Conservation (phyloP, 177 flowering plant genomes). For the Telopea speciosissima region DNA sequence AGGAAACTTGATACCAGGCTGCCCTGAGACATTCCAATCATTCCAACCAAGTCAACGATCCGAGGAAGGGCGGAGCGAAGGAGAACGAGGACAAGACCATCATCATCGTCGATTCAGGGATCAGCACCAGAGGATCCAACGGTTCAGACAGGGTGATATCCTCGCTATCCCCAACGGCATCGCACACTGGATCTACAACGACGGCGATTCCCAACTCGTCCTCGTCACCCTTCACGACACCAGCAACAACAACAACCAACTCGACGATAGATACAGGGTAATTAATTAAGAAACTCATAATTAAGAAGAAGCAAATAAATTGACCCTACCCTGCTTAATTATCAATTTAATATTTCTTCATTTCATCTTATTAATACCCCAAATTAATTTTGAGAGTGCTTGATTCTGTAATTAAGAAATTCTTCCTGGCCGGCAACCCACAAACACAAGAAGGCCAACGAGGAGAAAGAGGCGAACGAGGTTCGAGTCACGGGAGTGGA, state of each 20-base stretch:
- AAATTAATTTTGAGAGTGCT: no score
- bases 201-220: slow-evolving; percentile 35
- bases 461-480: neutral
- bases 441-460: slow-evolving; percentile 13
- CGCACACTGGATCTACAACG: slow-evolving; percentile 57
- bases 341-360: neutral
- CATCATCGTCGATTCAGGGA: slow-evolving; percentile 30
- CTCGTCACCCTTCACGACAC: slow-evolving; percentile 34
- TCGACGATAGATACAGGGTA: slow-evolving; percentile 46
- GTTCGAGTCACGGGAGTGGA: no score
- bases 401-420: slow-evolving; percentile 23
- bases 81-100: no score
- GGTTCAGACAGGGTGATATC: slow-evolving; percentile 45
- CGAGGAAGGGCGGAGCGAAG: neutral
- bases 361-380: no score
- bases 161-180: slow-evolving; percentile 52
- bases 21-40: slow-evolving; percentile 56
- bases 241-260: slow-evolving; percentile 55
- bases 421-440: slow-evolving; percentile 48
- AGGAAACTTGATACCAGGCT: slow-evolving; percentile 49
- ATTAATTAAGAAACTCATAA: no score
- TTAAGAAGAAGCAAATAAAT: no score
- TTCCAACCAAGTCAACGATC: no score
- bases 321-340: neutral
- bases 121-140: slow-evolving; percentile 54